Conservation (phyloP, 305 asterid genomes). For the Fraxinus albicans region DNA sequence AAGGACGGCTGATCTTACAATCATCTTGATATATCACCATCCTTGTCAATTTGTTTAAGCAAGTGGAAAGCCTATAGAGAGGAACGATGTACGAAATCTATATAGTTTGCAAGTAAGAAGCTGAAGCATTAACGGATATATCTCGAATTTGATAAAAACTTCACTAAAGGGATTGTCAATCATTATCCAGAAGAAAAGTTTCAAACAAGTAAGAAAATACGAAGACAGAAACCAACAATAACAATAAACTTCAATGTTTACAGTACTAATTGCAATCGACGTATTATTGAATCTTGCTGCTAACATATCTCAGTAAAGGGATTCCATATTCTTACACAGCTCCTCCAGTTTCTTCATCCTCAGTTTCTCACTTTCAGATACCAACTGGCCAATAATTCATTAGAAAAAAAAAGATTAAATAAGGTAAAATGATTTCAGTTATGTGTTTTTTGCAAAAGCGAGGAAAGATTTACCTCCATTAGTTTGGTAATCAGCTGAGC, state of each 20-base stretch:
- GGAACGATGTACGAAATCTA: neutral
- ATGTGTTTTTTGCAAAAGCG: neutral
- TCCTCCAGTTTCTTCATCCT: constrained; percentile 80
- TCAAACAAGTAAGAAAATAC: neutral
- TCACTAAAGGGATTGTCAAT: constrained; percentile 4
- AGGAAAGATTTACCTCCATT: constrained; percentile 49
- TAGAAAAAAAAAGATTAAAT: neutral
- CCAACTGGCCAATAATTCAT: constrained; percentile 50
- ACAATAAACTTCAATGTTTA: constrained; percentile 15
- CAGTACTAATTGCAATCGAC: constrained; percentile 14
- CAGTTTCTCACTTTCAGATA: constrained; percentile 70
- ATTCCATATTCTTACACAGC: constrained; percentile 66
- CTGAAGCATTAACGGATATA: neutral
- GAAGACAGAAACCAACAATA: constrained; percentile 10
- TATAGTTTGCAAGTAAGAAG: neutral
- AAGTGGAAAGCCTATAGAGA: neutral
- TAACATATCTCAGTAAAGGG: constrained; percentile 31
- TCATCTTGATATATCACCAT: neutral
- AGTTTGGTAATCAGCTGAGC: constrained; percentile 56
- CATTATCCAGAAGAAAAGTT: neutral
- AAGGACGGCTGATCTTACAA: neutral
- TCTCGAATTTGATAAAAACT: neutral
- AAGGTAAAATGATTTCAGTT: neutral
- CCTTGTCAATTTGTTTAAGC: neutral
- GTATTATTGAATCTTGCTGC: constrained; percentile 9